phyloP scores from a whole-genome alignment of 331 rosid species.

The Pyracantha coccinea region DNA sequence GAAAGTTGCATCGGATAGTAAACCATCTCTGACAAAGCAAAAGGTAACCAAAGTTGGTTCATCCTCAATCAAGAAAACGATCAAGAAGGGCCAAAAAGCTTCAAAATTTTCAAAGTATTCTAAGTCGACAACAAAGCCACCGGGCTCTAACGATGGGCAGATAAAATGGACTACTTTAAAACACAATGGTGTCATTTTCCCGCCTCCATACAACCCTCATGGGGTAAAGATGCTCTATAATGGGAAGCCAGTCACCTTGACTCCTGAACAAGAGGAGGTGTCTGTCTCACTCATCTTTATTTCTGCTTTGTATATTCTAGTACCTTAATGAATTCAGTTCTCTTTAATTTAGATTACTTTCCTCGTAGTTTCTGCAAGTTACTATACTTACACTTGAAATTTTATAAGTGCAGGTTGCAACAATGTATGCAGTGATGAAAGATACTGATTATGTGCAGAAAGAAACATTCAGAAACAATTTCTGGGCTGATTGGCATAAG shows the following conservation, averaged over 20 bases:
- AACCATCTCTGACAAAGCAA: constrained; percentile 36
- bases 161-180: constrained; percentile 86
- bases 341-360: constrained; percentile 4
- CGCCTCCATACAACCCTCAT: constrained; percentile 75
- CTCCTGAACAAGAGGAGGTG: constrained; percentile 90
- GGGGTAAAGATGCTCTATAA: constrained; percentile 68
- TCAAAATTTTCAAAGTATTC: constrained; percentile 55
- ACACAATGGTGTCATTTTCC: constrained; percentile 94
- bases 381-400: background rate
- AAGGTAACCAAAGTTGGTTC: constrained; percentile 34
- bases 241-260: constrained; percentile 70
- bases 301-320: background rate
- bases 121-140: constrained; percentile 61
- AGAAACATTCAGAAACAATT: constrained; percentile 72
- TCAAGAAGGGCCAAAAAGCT: constrained; percentile 36
- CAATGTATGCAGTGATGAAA: constrained; percentile 95
- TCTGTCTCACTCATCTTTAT: constrained; percentile 3
- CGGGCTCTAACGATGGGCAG: constrained; percentile 94
- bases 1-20: constrained; percentile 32
- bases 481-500: constrained; percentile 97
- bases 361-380: background rate
- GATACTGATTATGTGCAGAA: constrained; percentile 90
- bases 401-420: constrained; percentile 66
- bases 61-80: constrained; percentile 46
- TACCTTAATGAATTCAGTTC: background rate